Conservation (phyloP, 805 yeast genomes). For the Hanseniaspora lindneri region DNA sequence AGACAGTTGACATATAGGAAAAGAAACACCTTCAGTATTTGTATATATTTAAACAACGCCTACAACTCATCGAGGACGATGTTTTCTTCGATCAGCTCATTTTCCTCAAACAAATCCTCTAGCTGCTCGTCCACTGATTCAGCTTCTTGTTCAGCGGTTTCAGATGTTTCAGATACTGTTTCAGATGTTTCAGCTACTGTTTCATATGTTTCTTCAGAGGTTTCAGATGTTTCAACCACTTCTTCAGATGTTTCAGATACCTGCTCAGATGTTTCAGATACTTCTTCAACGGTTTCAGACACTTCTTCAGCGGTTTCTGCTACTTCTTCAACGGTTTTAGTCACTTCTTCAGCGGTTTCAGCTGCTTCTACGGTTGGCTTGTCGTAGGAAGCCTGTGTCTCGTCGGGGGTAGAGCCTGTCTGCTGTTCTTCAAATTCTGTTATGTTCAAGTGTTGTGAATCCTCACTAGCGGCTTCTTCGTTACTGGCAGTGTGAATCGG, state of each 20-base stretch:
- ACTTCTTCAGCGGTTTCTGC: too few species aligned
- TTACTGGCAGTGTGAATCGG: background rate
- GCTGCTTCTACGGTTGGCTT: too few species aligned
- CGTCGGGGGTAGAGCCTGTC: background rate
- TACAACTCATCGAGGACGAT: slow-evolving; percentile 15
- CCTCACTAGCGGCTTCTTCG: background rate
- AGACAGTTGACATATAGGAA: background rate
- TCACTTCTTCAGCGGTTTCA: too few species aligned
- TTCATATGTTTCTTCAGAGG: too few species aligned
- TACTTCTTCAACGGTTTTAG: too few species aligned
- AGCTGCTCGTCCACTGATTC: slow-evolving; percentile 15
- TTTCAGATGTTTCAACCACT: too few species aligned
- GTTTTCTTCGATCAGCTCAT: slow-evolving; percentile 13
- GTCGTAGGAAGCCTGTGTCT: background rate
- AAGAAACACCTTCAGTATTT: background rate
- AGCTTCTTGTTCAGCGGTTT: background rate
- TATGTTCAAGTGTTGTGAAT: background rate
- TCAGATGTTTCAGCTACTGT: too few species aligned
- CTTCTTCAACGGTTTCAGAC: too few species aligned
- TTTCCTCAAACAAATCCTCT: slow-evolving; percentile 15
- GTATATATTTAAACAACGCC: background rate
- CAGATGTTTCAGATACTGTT: too few species aligned
- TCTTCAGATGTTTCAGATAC: too few species aligned
- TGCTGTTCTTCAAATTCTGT: background rate
- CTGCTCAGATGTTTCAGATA: too few species aligned